Base-by-base conservation (phyloP, 202 grass and related monocot species). In the Brachypodium distachyon region DNA sequence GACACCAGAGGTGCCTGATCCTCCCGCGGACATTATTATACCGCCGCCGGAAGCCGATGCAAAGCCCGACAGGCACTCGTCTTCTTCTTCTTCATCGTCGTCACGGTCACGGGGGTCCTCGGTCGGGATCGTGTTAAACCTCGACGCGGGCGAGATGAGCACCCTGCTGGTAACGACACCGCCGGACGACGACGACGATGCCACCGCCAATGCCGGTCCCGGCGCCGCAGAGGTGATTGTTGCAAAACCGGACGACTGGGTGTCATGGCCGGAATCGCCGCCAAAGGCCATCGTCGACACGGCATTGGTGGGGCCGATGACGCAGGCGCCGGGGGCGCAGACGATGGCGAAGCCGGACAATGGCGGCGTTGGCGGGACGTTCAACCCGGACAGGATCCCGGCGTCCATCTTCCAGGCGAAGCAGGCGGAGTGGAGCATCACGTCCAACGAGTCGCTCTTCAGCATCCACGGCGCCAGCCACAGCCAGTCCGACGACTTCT, bases 361-460 rank as follows among this genome's bases (percentile, higher is more conserved):
- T 12, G 3, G 52, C 17, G 23, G 2, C 4, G 18, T 3, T 5
- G 33, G 79, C 26, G 9, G 88, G 41, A n/a, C n/a, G 19, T 92
- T 85, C 43, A 88, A 97, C 55, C 86, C 90, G 0, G 70, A 79
- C 28, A 85, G 94, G 77, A 97, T 97, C 28, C 94, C 90, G 38
- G 66, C 88, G 46, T 88, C 91, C 16, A 50, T 93, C 37, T 97
- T 97, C 84, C 79, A 85, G 41, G n/a, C 81, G 4, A 77, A 75
- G 68, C 89, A 90, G 29, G 81, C 76, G 7, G 90, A 97, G 10
- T 97, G 93, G 93, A 93, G 93, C 47, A 68, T 91, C 22, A 53
- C 90, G 56, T 97, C 93, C 7, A 93, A 91, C 56, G 93, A 97
- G 36, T 97, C 93, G 38, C 87, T 97, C 18, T 97, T 93, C 79